Base-by-base conservation (phyloP, 2,329 filamentous ascomycete genomes). In the Aspergillus persii region DNA sequence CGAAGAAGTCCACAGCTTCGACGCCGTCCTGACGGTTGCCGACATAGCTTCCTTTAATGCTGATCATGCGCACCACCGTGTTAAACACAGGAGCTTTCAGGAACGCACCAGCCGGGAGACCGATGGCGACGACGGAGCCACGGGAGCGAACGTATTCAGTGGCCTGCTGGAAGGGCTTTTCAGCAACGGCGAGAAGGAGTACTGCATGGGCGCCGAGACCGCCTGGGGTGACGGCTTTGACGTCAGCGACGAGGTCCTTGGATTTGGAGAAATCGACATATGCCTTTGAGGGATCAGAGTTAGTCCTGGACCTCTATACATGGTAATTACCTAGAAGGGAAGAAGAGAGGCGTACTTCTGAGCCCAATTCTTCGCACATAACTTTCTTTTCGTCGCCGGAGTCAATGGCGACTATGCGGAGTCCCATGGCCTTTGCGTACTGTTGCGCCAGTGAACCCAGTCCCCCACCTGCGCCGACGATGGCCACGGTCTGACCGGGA, bases 161-260 rank as follows among this genome's bases (percentile, higher is more conserved):
- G 47, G 94, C 94, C 81, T 97, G 93, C 80, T 96, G 92, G 87
- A 97, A 97, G 56, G 94, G 94, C 82, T 89, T 91, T 84, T 97
- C 93, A 68, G 83, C 85, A 54, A 91, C 92, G 62, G 94, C 93
- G 61, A 97, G 86, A 49, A 97, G 83, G 66, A 97, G 82, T 62
- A 94, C 92, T 44, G 92, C 93, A 70, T 96, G 90, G 4, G 93
- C 92, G 54, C 94, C 94, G 15, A 91, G 84, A 23, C 91, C 91
- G 68, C 94, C 92, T 30, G 85, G 79, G 1, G 91, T 96, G 30
- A 88, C 88, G 50, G 86, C 87, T 81, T 92, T 91, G 64, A 97
- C 93, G 65, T 96, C 91, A 67, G 86, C 85, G 67, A 96, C 89
- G 29, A 97, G 77, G 77, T 96, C 89, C 76, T 88, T 86, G 73